Base-by-base conservation (phyloP, 208 protist genomes). In the Leptomonas pyrrhocoris region DNA sequence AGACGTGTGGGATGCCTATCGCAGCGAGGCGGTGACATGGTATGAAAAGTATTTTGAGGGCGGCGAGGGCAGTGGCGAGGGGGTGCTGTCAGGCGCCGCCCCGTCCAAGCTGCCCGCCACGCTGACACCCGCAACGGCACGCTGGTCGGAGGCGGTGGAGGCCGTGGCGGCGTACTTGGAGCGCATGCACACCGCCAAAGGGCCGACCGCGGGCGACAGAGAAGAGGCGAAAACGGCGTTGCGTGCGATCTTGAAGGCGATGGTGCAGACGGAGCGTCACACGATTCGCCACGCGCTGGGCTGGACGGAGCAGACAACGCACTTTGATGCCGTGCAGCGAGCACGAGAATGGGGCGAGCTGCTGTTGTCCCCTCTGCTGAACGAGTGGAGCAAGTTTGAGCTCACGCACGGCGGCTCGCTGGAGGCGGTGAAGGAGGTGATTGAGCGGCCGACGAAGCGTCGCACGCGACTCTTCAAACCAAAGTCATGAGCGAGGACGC, bases 321-420 rank as follows among this genome's bases (percentile, higher is more conserved):
- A 79, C 48, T 94, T 85, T 53, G 89, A 94, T 46, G 82, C 72
- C 12, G 75, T 84, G 21, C 81, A 89, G 63, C 62, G 79, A 16
- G 72, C 74, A 40, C 68, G 66, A 21, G 75, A 79, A 56, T 94
- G 88, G 89, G 78, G 58, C 9, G 81, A 89, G 50, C 63, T 94
- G 53, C 51, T 94, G 38, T 74, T 94, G 11, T 74, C 63, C 0
- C 92, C 92, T 12, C 73, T 92, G 30, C 68, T 90, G 13, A 55
- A 78, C 42, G 83, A 88, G 60, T 94, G 89, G 88, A 75, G 77
- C 42, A 68, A 77, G 57, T 88, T 92, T 30, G 92, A 96, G 81
- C 82, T 89, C 25, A 77, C 80, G 0, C 73, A 93, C 45, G 89
- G 87, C 9, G 88, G 81, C 36, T 72, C 68, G 30, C 67, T 83